phyloP scores from a whole-genome alignment of 1,139 yeast genomes.

The Hyphopichia buzzinii region DNA sequence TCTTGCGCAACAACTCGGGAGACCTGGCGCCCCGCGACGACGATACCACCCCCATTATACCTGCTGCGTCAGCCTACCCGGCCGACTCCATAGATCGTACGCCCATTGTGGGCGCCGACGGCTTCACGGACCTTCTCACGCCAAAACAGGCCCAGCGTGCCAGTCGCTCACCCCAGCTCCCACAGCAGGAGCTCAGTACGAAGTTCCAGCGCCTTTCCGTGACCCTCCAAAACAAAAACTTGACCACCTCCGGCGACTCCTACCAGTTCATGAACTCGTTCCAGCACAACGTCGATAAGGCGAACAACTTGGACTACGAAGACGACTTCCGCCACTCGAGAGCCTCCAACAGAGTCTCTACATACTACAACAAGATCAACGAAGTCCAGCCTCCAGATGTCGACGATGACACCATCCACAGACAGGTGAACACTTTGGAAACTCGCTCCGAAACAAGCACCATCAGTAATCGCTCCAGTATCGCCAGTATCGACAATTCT shows the following conservation, averaged over 20 bases:
- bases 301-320: constrained; percentile 4
- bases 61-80: constrained; percentile 2
- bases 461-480: constrained; percentile 26
- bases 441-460: constrained; percentile 23
- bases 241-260: constrained; percentile 38
- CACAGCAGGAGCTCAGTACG: constrained; percentile 34
- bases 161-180: constrained; percentile 17
- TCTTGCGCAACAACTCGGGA: constrained; percentile 19
- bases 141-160: not conserved
- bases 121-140: not conserved
- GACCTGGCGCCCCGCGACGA: constrained; percentile 13
- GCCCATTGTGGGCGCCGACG: constrained; percentile 22
- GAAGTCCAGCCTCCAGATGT: constrained; percentile 12
- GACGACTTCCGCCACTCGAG: not conserved
- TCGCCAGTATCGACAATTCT: constrained; percentile 12
- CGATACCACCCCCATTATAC: constrained; percentile 32
- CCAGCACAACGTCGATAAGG: constrained; percentile 34
- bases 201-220: constrained; percentile 42
- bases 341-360: constrained; percentile 1
- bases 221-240: constrained; percentile 33
- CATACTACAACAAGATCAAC: constrained; percentile 32
- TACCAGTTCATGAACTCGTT: constrained; percentile 41
- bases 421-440: constrained; percentile 4
- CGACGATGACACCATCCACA: constrained; percentile 8
- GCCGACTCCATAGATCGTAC: constrained; percentile 23